Conservation (phyloP, 1,284 basidiomycete species). For the Vanrija humicola region DNA sequence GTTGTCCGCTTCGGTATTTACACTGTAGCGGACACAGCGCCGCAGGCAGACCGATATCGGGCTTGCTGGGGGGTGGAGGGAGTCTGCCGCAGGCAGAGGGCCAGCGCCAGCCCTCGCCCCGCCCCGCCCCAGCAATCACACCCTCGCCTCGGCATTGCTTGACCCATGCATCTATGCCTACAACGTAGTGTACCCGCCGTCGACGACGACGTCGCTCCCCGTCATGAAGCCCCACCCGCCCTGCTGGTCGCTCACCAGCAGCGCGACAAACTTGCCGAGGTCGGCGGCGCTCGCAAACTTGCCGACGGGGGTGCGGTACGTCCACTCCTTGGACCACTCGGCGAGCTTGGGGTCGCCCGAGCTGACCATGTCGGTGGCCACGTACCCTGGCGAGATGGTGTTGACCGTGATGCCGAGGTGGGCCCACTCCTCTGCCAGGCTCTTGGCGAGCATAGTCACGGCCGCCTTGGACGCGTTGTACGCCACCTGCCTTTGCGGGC, state of each 20-base stretch:
- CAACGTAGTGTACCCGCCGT: constrained; percentile 34
- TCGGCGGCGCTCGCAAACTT: constrained; percentile 41
- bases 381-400: constrained; percentile 47
- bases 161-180: background rate
- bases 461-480: constrained; percentile 49
- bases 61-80: too few relatives aligned
- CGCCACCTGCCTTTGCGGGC: constrained; percentile 43
- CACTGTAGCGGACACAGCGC: too few relatives aligned
- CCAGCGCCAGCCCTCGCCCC: too few relatives aligned
- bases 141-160: background rate
- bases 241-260: constrained; percentile 30
- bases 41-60: too few relatives aligned
- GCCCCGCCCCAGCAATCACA: too few relatives aligned
- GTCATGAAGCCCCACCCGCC: constrained; percentile 41
- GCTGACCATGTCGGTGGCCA: constrained; percentile 48
- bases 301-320: constrained; percentile 37
- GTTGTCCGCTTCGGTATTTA: too few relatives aligned
- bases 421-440: constrained; percentile 48
- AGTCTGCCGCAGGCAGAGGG: too few relatives aligned
- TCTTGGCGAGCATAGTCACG: constrained; percentile 44
- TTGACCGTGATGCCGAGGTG: constrained; percentile 44
- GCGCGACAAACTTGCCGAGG: constrained; percentile 39
- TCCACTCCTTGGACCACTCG: constrained; percentile 36
- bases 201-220: constrained; percentile 45
- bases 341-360: constrained; percentile 23